phyloP scores from a whole-genome alignment of 441 rosid species.

The Jatropha podagrica region DNA sequence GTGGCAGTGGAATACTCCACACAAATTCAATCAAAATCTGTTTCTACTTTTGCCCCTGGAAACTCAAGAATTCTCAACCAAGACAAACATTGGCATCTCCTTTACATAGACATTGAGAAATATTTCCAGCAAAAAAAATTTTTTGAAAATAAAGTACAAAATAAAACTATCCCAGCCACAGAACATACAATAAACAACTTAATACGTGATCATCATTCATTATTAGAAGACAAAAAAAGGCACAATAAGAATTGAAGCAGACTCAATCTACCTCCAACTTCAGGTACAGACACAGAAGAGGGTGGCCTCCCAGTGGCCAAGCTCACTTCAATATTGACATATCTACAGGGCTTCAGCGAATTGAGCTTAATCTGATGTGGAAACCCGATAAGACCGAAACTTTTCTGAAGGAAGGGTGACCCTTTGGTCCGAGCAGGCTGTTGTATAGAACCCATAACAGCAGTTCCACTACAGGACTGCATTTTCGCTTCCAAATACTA shows the following conservation, averaged over 20 bases:
- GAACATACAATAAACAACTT: background rate
- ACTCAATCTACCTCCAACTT: constrained; percentile 37
- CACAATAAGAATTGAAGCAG: background rate
- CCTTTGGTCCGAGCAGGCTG: constrained; percentile 45
- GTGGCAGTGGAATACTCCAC: background rate
- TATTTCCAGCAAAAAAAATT: background rate
- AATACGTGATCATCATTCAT: background rate
- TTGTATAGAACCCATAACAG: constrained; percentile 53
- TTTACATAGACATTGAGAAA: background rate
- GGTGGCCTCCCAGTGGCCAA: constrained; percentile 47
- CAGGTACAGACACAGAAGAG: constrained; percentile 52
- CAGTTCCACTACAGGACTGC: constrained; percentile 54
- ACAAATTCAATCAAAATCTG: background rate
- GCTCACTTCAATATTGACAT: constrained; percentile 43
- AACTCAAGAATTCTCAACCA: too few species aligned
- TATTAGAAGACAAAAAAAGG: background rate
- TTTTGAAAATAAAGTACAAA: background rate
- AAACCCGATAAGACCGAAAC: constrained; percentile 32
- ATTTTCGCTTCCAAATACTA: constrained; percentile 21
- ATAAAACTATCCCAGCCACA: background rate
- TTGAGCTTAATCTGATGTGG: constrained; percentile 43
- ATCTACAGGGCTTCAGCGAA: constrained; percentile 38
- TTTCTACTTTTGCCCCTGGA: background rate
- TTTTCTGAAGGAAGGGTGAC: constrained; percentile 28
- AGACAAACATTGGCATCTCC: background rate